Evolutionary conservation across 768 basidiomycete species (phyloP), one percentile per base, ranked within the genome.

Genomic region (Albatrellus ellisii): DNA sequence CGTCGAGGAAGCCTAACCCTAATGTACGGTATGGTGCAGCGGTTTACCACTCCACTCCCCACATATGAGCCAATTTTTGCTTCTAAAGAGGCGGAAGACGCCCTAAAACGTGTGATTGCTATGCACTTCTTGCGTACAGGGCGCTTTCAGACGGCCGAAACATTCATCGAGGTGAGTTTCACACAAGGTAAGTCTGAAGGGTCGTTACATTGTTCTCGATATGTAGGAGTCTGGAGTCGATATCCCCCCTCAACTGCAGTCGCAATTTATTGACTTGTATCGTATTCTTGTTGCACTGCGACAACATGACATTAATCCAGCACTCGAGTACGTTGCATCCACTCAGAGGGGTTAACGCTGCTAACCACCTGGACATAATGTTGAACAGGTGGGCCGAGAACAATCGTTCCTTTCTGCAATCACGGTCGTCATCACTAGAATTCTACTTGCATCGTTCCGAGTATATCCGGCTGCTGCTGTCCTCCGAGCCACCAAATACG

Each of bases 381-480:
- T 40, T n/a, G 21, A n/a, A 43, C 52, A 95, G 91, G 46, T 98
- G 94, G 95, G 74, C 79, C 11, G 63, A 62, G 32, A 65, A 64
- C 41, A 78, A 92, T 53, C 69, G 72, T 22, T 42, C 54, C 3
- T 91, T 86, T 55, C 67, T 95, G 10, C 66, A 66, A 35, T 60
- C 67, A 4, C 78, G 81, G 25, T 73, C 73, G 7, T 94, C 91
- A 1, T 71, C 86, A 0, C 71, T 99, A 9, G 87, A 90, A 51
- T 99, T 94, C 56, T 66, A 81, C 54, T 72, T 98, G 21, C 88
- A 97, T 52, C 84, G 88, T 21, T 90, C 88, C 8, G 81, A 90
- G 57, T 97, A 87, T 57, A 72, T 95, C 41, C 77, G 78, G 3
- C 65, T 94, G 8, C 69, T 92, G 15, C 66, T 84, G 36, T 65